phyloP scores from a whole-genome alignment of 1,284 basidiomycete species.

The Melampsora medusae region DNA sequence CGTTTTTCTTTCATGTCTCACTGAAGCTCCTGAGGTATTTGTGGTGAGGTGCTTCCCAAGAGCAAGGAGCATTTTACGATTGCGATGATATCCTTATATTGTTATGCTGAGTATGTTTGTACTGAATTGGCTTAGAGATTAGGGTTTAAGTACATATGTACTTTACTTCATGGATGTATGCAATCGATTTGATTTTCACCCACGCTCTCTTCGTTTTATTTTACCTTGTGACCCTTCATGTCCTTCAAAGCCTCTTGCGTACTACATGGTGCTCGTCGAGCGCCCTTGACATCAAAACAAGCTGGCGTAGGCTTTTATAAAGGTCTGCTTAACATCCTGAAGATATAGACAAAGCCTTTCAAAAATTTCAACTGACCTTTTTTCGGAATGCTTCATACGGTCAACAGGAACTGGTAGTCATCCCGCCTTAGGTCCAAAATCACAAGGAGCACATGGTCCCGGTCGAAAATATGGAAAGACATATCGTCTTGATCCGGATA shows the following conservation, averaged over 20 bases:
- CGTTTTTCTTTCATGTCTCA: too few relatives aligned
- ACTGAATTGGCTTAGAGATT: too few relatives aligned
- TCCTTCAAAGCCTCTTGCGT: conserved; percentile 16
- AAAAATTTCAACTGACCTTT: too few relatives aligned
- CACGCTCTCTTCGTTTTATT: too few relatives aligned
- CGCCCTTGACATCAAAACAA: conserved; percentile 31
- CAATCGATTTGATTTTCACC: too few relatives aligned
- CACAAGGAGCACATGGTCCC: conserved; percentile 15
- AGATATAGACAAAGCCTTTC: neutral
- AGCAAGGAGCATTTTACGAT: too few relatives aligned
- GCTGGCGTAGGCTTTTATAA: conserved; percentile 32
- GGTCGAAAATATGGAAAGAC: conserved; percentile 11
- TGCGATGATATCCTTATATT: too few relatives aligned
- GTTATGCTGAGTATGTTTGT: too few relatives aligned
- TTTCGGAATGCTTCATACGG: neutral
- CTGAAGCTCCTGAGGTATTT: too few relatives aligned
- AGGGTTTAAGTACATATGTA: too few relatives aligned
- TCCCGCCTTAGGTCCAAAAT: conserved; percentile 36
- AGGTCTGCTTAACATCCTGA: neutral
- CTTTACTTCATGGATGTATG: too few relatives aligned
- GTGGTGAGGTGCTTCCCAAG: too few relatives aligned
- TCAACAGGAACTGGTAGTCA: conserved; percentile 33
- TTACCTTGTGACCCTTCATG: neutral
- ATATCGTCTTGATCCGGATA: conserved; percentile 25
- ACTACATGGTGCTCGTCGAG: conserved; percentile 30